phyloP scores from a whole-genome alignment of 768 basidiomycete species.

The Flagelloscypha sp. region DNA sequence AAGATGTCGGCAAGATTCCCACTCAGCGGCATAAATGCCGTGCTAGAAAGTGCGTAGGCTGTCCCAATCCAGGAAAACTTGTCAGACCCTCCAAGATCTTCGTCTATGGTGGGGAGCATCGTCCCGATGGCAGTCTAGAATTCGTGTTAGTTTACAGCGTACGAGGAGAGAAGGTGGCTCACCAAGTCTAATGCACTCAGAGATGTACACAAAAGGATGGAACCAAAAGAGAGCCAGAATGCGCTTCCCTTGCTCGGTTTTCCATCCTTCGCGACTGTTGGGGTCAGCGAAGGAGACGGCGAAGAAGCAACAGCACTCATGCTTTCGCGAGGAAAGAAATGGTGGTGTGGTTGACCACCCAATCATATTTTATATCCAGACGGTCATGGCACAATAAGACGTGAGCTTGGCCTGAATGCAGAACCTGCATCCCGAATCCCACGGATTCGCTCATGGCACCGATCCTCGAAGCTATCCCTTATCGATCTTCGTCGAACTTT shows the following conservation, averaged over 20 bases:
- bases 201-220: conserved; percentile 8
- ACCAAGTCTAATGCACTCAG: conserved; percentile 18
- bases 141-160: not conserved
- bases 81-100: conserved; percentile 18
- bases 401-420: no score
- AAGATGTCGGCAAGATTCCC: conserved; percentile 18
- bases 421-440: no score
- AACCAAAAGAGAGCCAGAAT: conserved; percentile 11
- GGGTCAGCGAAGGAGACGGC: no score
- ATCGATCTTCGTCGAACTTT: no score
- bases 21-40: conserved; percentile 22
- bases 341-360: no score
- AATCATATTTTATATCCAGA: no score
- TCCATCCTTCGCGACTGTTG: no score
- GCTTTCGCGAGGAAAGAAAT: no score
- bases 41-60: conserved; percentile 25
- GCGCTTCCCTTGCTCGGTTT: conserved; percentile 10
- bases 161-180: not conserved
- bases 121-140: conserved; percentile 26
- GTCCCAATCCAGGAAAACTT: conserved; percentile 31
- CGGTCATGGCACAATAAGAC: no score
- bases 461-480: no score
- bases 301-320: no score
- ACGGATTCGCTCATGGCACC: no score
- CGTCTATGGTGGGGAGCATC: conserved; percentile 26